Evolutionary conservation across 768 basidiomycete genomes (phyloP).

Genomic region (Tricholomella constricta): DNA sequence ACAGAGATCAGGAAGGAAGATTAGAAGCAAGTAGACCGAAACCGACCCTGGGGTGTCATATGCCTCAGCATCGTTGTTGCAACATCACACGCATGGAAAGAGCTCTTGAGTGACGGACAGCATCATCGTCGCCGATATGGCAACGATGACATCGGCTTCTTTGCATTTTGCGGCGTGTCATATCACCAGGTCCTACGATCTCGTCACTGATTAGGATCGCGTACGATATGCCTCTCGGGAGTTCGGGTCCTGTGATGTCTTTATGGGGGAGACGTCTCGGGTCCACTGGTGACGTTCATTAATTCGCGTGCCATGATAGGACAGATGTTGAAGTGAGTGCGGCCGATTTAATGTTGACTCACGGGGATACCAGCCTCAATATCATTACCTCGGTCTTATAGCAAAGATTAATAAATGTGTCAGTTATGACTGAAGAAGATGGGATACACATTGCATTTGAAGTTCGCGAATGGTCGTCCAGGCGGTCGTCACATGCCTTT

Average conservation of each 20-base stretch:
- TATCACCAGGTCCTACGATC: background rate
- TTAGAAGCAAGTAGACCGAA: constrained; percentile 3
- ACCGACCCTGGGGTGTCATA: background rate
- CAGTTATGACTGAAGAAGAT: no score
- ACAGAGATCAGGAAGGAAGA: constrained; percentile 5
- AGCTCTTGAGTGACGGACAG: background rate
- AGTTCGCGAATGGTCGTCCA: no score
- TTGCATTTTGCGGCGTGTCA: background rate
- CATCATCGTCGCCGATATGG: background rate
- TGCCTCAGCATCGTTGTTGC: background rate
- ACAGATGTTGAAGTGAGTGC: no score
- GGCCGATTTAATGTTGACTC: no score
- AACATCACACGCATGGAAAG: background rate
- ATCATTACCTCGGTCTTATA: no score
- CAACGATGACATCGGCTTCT: background rate
- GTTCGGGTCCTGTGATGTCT: background rate
- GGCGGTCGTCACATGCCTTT: no score
- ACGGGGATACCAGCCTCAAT: no score
- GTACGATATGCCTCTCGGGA: background rate
- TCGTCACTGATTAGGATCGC: background rate
- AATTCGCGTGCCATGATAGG: no score
- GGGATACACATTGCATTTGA: no score
- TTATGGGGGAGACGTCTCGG: background rate
- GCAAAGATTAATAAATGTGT: no score
- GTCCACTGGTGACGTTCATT: no score